Percentiles rank a stretch among this genome's conserved stretches.
phyloP scores from a whole-genome alignment of 306 rosid genomes.

The Arachis hypogaea region DNA sequence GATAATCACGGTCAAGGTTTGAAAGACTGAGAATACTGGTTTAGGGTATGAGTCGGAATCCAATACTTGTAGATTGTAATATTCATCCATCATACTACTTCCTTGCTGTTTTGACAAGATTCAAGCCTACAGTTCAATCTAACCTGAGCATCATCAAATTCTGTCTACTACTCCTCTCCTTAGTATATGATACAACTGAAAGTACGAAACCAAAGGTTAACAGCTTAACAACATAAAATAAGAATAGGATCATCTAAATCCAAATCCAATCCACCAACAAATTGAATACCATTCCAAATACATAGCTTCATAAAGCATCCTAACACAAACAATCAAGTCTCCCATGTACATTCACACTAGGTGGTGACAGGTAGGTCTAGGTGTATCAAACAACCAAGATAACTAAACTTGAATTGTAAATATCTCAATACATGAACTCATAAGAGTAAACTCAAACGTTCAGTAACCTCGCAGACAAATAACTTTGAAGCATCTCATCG shows the following conservation, averaged over 20 bases:
- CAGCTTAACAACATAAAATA: slow-evolving; percentile 1
- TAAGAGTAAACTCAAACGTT: too few relatives aligned
- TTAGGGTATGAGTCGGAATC: not conserved
- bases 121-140: too few relatives aligned
- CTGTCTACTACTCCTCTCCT: not conserved
- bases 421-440: too few relatives aligned
- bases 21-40: not conserved
- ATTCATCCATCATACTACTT: not conserved
- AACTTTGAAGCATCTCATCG: not conserved
- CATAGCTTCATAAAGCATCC: not conserved
- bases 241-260: not conserved
- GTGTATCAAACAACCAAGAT: not conserved
- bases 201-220: not conserved
- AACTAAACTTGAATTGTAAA: too few relatives aligned
- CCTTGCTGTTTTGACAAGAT: not conserved
- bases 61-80: not conserved
- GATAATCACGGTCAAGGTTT: not conserved
- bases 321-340: not conserved
- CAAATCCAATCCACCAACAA: slow-evolving; percentile 20
- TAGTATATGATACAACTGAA: not conserved
- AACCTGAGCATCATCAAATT: not conserved
- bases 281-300: not conserved
- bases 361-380: too few relatives aligned
- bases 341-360: too few relatives aligned
- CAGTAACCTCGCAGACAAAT: too few relatives aligned